Evolutionary conservation across 768 basidiomycete species (phyloP), one percentile per base, ranked within the genome.

Genomic region (Phylloporus sp.): DNA sequence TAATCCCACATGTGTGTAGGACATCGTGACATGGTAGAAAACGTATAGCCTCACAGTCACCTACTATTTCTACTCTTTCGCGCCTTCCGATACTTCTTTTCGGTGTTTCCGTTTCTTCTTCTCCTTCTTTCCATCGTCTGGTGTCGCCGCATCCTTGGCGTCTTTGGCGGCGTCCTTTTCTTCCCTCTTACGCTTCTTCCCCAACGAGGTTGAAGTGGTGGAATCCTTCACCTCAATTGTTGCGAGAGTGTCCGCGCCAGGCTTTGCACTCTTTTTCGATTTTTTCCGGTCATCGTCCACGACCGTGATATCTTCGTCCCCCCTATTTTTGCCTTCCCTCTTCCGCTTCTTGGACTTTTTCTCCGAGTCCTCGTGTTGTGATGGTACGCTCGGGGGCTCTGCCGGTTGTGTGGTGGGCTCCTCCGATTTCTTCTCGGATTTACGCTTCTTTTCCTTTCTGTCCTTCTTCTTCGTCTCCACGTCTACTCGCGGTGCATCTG

Each of bases 261-360:
- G 21, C 5, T 51, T 44, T 22, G 44, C 49, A 26, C 44, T 52
- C 49, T 45, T 63, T 53, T 64, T 63, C 38, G 54, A 48, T 44
- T 63, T 64, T 58, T 65, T 60, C 28, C 49, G 42, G 27, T 49
- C 54, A 15, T 42, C 51, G 8, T 39, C 34, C 7, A 17, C 42
- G 11, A 44, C 48, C 18, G 20, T 29, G 28, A 45, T 48, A 24
- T 52, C 57, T 14, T 35, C 49, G 15, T 49, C 49, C 9, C 41
- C 54, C 5, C 9, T 36, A 6, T 50, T 53, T 7, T 53, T 26
- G 13, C 42, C 37, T 38, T 51, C 45, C 56, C 59, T 63, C 50
- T 63, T 69, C 41, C 68, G 68, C 52, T 71, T 73, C 49, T 66
- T 71, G 31, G 56, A 59, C 50, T 60, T 60, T 23, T 51, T 55